phyloP scores from a whole-genome alignment of 1,139 yeast species.

The Meyerozyma smithsonii region DNA sequence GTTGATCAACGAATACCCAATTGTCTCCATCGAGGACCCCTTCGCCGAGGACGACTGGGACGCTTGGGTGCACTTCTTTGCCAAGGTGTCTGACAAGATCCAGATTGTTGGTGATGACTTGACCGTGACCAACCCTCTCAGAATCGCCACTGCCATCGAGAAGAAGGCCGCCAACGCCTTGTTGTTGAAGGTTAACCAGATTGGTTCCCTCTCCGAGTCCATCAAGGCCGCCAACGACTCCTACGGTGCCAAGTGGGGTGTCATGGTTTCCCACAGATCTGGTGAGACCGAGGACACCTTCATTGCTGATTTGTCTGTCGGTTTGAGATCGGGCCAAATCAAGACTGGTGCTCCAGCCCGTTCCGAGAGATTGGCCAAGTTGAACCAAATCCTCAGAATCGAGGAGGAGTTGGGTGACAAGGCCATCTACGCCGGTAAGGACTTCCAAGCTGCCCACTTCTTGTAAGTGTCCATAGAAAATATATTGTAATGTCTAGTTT shows the following conservation, averaged over 20 bases:
- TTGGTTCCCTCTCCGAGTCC: conserved; percentile 87
- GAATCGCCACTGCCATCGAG: conserved; percentile 92
- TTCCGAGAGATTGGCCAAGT: conserved; percentile 98
- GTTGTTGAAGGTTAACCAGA: conserved; percentile 93
- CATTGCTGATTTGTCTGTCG: conserved; percentile 95
- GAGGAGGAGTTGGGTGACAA: conserved; percentile 96
- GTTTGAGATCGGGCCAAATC: conserved; percentile 95
- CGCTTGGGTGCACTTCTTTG: conserved; percentile 85
- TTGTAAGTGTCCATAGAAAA: conserved; percentile 10
- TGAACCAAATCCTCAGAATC: conserved; percentile 93
- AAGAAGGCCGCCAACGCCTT: conserved; percentile 91
- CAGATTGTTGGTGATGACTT: conserved; percentile 96
- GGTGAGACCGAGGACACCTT: conserved; percentile 99
- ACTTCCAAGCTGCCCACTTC: conserved; percentile 56
- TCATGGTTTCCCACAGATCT: conserved; percentile 96
- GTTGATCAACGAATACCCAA: conserved; percentile 85
- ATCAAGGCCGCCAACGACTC: conserved; percentile 91
- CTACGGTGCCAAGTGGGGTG: conserved; percentile 93
- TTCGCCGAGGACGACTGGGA: conserved; percentile 99
- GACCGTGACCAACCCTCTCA: conserved; percentile 93
- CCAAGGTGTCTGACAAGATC: conserved; percentile 59
- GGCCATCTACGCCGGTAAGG: conserved; percentile 89
- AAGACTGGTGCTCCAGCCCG: conserved; percentile 99
- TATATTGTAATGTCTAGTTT: not conserved
- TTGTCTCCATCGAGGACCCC: conserved; percentile 96